Base-by-base conservation (phyloP, 495 filamentous ascomycete genomes). In the Endocarpon pusillum region DNA sequence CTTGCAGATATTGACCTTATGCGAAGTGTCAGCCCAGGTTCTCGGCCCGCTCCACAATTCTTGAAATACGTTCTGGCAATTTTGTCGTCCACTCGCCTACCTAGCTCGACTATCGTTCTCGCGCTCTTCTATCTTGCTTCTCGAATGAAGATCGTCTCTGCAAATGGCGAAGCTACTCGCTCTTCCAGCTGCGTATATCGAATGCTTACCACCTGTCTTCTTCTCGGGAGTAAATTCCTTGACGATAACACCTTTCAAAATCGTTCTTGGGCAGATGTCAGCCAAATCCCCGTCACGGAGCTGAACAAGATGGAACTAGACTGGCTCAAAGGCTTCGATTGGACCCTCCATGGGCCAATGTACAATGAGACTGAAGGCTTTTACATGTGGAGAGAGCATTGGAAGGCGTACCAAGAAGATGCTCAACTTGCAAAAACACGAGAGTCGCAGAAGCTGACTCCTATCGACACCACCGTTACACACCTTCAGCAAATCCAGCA, bases 221-320 rank as follows among this genome's bases (percentile, higher is more conserved):
- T 99, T 25, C 68, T 99, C 21, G 89, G 86, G 33, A 94, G 86
- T 64, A 99, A 99, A 58, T 99, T 99, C 47, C 55, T 96, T 35
- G 89, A 99, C 49, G 89, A 99, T 55, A 96, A 96, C 57, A 99
- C 89, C 11, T 99, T 96, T 57, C 85, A 94, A 64, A 99, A 96
- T 59, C 81, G 86, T 35, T 96, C 91, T 4, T 99, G 89, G 89
- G 79, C 91, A 3, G 91, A 99, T 48, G 89, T 99, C 17, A 96
- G 85, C 57, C 82, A 79, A 37, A 94, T 99, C 40, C 55, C 77
- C 15, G 85, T 99, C 16, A 42, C 63, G 17, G 87, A 94, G 44
- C 62, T 99, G 46, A 96, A 96, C 59, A 66, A 65, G 39, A 65
- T 94, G 60, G 89, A 99, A 59, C 70, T 75, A 44, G 81, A 94